Conservation (phyloP, 1,139 yeast species). For the Debaryomyces coudertii region DNA sequence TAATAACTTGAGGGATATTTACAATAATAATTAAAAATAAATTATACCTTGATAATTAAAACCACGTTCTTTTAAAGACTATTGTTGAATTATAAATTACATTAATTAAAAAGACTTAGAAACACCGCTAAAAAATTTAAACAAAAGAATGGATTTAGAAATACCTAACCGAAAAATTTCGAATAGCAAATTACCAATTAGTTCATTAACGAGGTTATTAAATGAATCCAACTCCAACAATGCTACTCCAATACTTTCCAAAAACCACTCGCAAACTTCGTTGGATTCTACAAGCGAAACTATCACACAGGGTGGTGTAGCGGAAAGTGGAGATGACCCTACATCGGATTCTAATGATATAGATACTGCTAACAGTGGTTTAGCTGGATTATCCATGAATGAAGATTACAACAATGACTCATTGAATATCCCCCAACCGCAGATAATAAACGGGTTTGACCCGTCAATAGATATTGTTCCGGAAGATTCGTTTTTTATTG, state of each 20-base stretch:
- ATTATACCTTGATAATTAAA: not conserved
- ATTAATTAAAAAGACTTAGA: not conserved
- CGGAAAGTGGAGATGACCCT: not conserved
- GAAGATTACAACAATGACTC: not conserved
- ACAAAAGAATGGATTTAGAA: constrained; percentile 13
- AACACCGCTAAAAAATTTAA: not conserved
- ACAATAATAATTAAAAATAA: not conserved
- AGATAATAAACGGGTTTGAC: constrained; percentile 24
- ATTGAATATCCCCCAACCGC: constrained; percentile 12
- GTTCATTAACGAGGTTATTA: constrained; percentile 48
- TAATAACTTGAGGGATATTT: not conserved
- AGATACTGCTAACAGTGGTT: constrained; percentile 1
- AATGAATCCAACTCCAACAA: constrained; percentile 39
- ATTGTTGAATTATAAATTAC: not conserved
- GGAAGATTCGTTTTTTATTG: constrained; percentile 17
- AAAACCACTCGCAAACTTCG: constrained; percentile 28
- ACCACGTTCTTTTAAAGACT: not conserved
- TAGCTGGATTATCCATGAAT: constrained; percentile 3
- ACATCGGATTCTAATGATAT: not conserved
- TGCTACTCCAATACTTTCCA: constrained; percentile 30
- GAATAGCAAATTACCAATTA: constrained; percentile 25
- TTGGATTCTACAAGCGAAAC: constrained; percentile 18
- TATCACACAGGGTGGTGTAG: not conserved
- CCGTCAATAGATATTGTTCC: constrained; percentile 15
- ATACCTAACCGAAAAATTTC: constrained; percentile 10